These are phyloP conservation scores for Isochrysis galbana DNA, from an alignment of 78 protist genomes.

Conservation along the genomic window DNA sequence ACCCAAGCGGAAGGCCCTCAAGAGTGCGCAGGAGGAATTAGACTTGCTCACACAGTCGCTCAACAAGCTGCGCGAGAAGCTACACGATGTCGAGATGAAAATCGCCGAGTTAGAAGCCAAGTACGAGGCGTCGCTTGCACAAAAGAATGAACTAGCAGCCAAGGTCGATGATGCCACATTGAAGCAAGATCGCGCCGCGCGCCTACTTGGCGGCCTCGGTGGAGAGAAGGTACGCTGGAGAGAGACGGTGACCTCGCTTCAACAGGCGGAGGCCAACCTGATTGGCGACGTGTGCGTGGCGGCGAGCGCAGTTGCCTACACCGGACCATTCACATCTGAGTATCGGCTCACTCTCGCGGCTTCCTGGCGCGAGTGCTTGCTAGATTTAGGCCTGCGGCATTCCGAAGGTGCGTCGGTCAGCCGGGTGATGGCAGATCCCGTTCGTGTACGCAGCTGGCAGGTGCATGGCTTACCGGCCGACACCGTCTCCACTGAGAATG, in stretches of 20 bases:
- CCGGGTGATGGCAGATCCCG: constrained; percentile 65
- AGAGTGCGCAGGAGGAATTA: constrained; percentile 60
- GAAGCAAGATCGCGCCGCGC: constrained; percentile 72
- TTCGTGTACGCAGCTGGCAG: constrained; percentile 70
- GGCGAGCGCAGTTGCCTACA: constrained; percentile 75
- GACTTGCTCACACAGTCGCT: constrained; percentile 44
- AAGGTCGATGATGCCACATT: constrained; percentile 40
- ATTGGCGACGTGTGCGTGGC: constrained; percentile 76
- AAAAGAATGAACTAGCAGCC: constrained; percentile 57
- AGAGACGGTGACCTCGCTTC: constrained; percentile 26
- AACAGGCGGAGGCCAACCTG: not conserved
- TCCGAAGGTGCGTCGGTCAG: not conserved
- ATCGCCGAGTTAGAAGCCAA: constrained; percentile 58
- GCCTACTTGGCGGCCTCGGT: constrained; percentile 73
- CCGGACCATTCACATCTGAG: constrained; percentile 76
- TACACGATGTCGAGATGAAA: constrained; percentile 58
- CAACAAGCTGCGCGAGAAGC: constrained; percentile 42
- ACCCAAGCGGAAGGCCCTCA: constrained; percentile 71
- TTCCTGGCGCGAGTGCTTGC: constrained; percentile 60
- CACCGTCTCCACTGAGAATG: constrained; percentile 77
- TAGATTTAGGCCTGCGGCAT: constrained; percentile 30
- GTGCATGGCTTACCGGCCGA: constrained; percentile 82
- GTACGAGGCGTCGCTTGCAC: constrained; percentile 36
- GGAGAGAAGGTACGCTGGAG: constrained; percentile 81
- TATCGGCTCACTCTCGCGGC: constrained; percentile 48